phyloP scores from a whole-genome alignment of 2,329 filamentous ascomycete genomes.

The Acrodontium crateriforme region DNA sequence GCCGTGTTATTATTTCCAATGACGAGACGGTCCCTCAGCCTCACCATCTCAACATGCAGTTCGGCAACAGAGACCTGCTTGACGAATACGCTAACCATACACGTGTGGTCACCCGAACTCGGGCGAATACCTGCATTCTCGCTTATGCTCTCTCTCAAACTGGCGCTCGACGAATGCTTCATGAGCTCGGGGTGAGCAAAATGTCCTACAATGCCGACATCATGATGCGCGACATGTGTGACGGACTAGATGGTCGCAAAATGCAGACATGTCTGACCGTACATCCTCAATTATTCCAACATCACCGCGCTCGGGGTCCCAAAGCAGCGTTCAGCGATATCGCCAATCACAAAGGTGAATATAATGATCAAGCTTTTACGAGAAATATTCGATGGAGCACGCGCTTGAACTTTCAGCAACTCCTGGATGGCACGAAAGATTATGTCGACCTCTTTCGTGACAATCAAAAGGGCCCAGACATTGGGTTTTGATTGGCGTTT shows the following conservation, averaged over 20 bases:
- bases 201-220: slow-evolving; percentile 24
- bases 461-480: background rate
- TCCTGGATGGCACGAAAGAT: slow-evolving; percentile 23
- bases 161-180: slow-evolving; percentile 30
- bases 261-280: slow-evolving; percentile 27
- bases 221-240: slow-evolving; percentile 15
- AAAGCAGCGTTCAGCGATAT: slow-evolving; percentile 26
- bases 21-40: slow-evolving; percentile 10
- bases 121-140: slow-evolving; percentile 26
- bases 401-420: slow-evolving; percentile 24
- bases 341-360: slow-evolving; percentile 19
- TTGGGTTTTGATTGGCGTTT: background rate
- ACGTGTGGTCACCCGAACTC: slow-evolving; percentile 28
- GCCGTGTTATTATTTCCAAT: slow-evolving; percentile 7
- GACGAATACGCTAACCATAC: slow-evolving; percentile 21
- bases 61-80: slow-evolving; percentile 4
- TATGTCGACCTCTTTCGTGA: slow-evolving; percentile 5
- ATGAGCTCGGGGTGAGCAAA: slow-evolving; percentile 28
- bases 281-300: slow-evolving; percentile 31
- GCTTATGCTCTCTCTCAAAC: slow-evolving; percentile 33
- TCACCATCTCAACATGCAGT: slow-evolving; percentile 7
- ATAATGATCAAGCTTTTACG: slow-evolving; percentile 18
- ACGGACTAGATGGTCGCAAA: slow-evolving; percentile 11
- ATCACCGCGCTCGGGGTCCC: slow-evolving; percentile 28
- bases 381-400: slow-evolving; percentile 27